These are phyloP conservation scores for Fusarium staphyleae DNA, from an alignment of 2,329 filamentous ascomycete species.

Conservation along the genomic window DNA sequence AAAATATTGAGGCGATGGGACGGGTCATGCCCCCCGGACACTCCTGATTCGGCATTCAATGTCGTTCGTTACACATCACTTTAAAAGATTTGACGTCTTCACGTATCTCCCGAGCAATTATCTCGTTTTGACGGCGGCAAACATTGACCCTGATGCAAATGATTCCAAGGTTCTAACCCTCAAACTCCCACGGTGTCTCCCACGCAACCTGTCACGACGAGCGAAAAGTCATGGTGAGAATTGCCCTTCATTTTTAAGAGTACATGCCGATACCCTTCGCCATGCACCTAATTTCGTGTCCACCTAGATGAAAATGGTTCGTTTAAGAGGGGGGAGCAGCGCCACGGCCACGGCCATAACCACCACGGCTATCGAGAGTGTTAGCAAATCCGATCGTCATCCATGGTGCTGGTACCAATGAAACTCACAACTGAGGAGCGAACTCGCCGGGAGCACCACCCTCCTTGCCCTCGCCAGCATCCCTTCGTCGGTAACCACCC, in stretches of 20 bases:
- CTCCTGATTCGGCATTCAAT: conserved; percentile 21
- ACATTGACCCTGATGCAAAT: conserved; percentile 56
- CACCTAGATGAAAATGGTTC: conserved; percentile 50
- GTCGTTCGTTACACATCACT: conserved; percentile 36
- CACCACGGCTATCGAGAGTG: conserved; percentile 71
- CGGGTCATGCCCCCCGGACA: conserved; percentile 17
- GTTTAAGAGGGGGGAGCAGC: conserved; percentile 72
- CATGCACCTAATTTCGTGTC: conserved; percentile 55
- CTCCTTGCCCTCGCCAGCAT: conserved; percentile 87
- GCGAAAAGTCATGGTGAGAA: conserved; percentile 49
- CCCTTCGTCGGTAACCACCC: conserved; percentile 91
- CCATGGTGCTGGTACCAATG: not conserved
- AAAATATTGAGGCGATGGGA: conserved; percentile 2
- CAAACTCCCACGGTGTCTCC: conserved; percentile 56
- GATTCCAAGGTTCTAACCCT: conserved; percentile 58
- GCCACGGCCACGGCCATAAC: conserved; percentile 87
- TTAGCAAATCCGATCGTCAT: conserved; percentile 44
- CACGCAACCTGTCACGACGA: conserved; percentile 51
- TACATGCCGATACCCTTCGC: conserved; percentile 56
- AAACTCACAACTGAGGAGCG: conserved; percentile 83
- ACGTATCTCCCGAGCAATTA: conserved; percentile 43
- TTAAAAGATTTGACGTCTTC: conserved; percentile 37
- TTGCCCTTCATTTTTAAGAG: conserved; percentile 54
- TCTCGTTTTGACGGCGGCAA: conserved; percentile 49
- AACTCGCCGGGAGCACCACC: conserved; percentile 91